Evolutionary conservation across 768 basidiomycete genomes (phyloP), one percentile per base, ranked within the genome.

Genomic region (Peribolospora baueri): DNA sequence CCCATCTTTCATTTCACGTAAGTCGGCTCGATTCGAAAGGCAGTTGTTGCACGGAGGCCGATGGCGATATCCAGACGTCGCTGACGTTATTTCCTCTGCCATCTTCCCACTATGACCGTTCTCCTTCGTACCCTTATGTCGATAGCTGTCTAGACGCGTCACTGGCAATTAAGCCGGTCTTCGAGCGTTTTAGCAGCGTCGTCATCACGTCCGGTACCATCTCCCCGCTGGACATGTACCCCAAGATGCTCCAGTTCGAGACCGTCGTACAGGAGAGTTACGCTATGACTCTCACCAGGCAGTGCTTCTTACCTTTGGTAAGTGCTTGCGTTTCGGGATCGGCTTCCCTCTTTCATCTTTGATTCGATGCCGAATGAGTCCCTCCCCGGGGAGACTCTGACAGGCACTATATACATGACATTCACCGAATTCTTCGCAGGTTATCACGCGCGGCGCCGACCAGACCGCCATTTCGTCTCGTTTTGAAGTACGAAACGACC

Each of bases 161-260:
- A 0, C 75, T 98, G 42, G 93, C 93, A 7, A 98, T 98, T 62
- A 84, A 86, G 62, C 93, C 93, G 0, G 84, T 98, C 13, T 95
- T 98, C 65, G 93, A 98, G 64, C 82, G 88, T 40, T 98, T 97
- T 66, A 90, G 85, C 66, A 86, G 83, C 58, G 93, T 98, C 25
- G 87, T 98, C 59, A 98, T 98, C 66, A 98, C 93, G 0, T 95
- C 88, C 4, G 93, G 93, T 62, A 98, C 93, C 8, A 87, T 98
- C 62, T 95, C 90, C 1, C 93, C 93, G 3, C 69, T 98, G 56
- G 93, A 98, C 69, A 98, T 98, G 93, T 98, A 98, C 67, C 93
- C 93, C 9, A 98, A 97, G 70, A 98, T 98, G 84, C 74, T 98
- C 40, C 86, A 88, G 61, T 98, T 98, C 68, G 85, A 84, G 13